Percentiles rank a stretch among this genome's conserved stretches.
Evolutionary conservation across 805 yeast genomes (phyloP).

Genomic region (Ascoidea asiatica): DNA sequence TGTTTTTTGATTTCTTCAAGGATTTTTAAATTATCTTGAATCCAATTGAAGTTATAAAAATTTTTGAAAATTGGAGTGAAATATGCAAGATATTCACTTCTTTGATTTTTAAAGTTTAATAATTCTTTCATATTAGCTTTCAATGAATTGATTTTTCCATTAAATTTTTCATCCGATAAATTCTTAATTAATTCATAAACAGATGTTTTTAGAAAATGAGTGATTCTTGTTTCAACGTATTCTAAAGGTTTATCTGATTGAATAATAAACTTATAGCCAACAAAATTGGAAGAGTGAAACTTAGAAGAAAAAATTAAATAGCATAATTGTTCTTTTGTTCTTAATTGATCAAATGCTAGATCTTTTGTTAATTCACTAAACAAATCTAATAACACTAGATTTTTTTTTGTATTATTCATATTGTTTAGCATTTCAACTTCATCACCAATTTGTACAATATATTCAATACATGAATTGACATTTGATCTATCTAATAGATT

Average conservation of each 20-base stretch:
- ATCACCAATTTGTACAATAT: constrained; percentile 53
- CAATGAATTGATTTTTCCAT: constrained; percentile 56
- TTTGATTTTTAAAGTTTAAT: constrained; percentile 62
- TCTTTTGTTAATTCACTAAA: constrained; percentile 65
- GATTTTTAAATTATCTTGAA: constrained; percentile 40
- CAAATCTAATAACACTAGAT: constrained; percentile 43
- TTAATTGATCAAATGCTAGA: constrained; percentile 75
- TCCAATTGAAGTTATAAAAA: constrained; percentile 57
- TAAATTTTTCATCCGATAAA: constrained; percentile 50
- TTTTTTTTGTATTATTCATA: constrained; percentile 14
- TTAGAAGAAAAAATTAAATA: constrained; percentile 55
- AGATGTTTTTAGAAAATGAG: constrained; percentile 35
- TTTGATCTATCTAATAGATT: constrained; percentile 50
- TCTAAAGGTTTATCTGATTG: constrained; percentile 72
- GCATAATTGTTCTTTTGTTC: constrained; percentile 91
- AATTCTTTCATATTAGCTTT: constrained; percentile 36
- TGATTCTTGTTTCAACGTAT: constrained; percentile 66
- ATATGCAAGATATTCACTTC: constrained; percentile 57
- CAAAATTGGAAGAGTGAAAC: constrained; percentile 38
- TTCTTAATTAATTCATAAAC: constrained; percentile 31
- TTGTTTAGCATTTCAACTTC: not conserved
- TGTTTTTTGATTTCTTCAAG: constrained; percentile 38
- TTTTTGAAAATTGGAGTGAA: constrained; percentile 64
- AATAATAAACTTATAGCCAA: constrained; percentile 58
- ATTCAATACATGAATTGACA: constrained; percentile 73